phyloP scores from a whole-genome alignment of 2,329 filamentous ascomycete species.

The Ceratocystis eucalypticola region DNA sequence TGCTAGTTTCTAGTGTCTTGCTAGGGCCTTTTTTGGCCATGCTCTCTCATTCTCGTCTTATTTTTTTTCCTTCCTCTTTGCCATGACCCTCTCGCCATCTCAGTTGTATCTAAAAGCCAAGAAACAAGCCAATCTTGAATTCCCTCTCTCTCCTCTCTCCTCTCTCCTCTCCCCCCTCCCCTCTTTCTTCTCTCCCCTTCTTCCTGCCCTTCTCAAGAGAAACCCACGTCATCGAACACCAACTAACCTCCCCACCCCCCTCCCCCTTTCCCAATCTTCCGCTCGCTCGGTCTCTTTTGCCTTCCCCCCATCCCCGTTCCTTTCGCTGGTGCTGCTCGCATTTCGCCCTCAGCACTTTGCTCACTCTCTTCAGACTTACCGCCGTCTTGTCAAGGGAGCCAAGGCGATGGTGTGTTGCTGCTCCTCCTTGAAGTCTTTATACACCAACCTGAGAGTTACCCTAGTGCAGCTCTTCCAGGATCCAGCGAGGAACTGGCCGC shows the following conservation, averaged over 20 bases:
- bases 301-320: not conserved
- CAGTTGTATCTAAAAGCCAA: not conserved
- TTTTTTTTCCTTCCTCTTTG: not conserved
- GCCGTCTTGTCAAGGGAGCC: not conserved
- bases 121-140: not conserved
- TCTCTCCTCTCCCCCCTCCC: not conserved
- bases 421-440: not conserved
- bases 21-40: too few species aligned
- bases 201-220: not conserved
- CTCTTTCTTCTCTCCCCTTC: not conserved
- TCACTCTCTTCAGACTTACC: not conserved
- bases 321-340: not conserved
- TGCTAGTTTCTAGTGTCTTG: too few species aligned
- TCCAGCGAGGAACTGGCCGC: not conserved
- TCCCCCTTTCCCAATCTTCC: not conserved
- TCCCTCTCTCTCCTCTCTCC: not conserved
- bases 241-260: not conserved
- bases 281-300: not conserved
- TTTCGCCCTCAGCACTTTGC: not conserved
- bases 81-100: not conserved
- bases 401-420: not conserved
- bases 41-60: not conserved
- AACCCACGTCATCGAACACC: too few species aligned
- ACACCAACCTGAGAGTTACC: not conserved
- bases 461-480: conserved; percentile 6